phyloP scores from a whole-genome alignment of 2,329 filamentous ascomycete genomes.

The Colletotrichum spinosum region DNA sequence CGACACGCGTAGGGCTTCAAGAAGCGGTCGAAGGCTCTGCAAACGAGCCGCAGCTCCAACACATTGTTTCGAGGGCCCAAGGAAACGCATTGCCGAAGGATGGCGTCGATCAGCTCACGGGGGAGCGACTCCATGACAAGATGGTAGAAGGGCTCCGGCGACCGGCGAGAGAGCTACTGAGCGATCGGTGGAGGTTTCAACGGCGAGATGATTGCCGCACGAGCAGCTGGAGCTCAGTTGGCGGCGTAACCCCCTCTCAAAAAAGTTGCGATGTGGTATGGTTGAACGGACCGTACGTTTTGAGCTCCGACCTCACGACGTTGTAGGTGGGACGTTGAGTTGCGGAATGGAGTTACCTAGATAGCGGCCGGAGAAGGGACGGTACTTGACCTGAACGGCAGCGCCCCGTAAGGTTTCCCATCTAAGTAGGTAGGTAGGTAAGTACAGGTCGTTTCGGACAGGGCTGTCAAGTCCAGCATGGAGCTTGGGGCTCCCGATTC shows the following conservation, averaged over 20 bases:
- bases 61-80: conserved; percentile 57
- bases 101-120: conserved; percentile 58
- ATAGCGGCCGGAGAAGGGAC: conserved; percentile 25
- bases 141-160: conserved; percentile 20
- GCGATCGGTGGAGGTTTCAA: neutral
- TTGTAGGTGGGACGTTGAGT: conserved; percentile 8
- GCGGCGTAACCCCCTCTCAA: neutral
- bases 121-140: conserved; percentile 59
- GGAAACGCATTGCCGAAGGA: conserved; percentile 57
- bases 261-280: neutral
- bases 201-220: neutral
- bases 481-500: too few relatives aligned
- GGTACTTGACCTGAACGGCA: conserved; percentile 18
- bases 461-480: conserved; percentile 2
- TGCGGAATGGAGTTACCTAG: neutral
- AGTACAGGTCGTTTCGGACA: conserved; percentile 23
- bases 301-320: neutral
- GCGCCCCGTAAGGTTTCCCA: neutral
- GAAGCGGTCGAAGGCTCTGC: conserved; percentile 59
- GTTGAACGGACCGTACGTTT: neutral
- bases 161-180: neutral
- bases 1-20: conserved; percentile 59
- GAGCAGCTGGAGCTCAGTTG: neutral
- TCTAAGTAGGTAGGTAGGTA: neutral
- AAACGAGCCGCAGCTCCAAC: conserved; percentile 60